phyloP scores from a whole-genome alignment of 352 stramenopile species.

The Phytophthora pini region DNA sequence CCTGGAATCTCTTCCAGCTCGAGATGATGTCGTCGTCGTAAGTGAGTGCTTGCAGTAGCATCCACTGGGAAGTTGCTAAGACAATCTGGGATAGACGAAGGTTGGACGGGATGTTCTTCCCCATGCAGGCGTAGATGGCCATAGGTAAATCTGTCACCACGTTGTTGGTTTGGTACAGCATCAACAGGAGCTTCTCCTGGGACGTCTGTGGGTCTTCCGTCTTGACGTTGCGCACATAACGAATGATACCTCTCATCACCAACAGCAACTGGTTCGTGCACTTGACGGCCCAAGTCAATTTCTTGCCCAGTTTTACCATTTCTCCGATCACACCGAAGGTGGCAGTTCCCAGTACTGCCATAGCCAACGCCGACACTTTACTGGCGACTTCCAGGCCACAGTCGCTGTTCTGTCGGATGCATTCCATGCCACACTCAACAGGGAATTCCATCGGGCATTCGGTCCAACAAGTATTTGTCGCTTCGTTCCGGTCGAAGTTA shows the following conservation, averaged over 20 bases:
- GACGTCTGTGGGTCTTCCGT: conserved; percentile 22
- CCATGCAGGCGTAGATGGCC: conserved; percentile 18
- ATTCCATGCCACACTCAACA: conserved; percentile 54
- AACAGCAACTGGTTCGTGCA: conserved; percentile 15
- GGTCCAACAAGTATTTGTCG: conserved; percentile 53
- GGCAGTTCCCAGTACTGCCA: conserved; percentile 34
- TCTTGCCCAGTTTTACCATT: conserved; percentile 25
- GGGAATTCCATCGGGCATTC: conserved; percentile 56
- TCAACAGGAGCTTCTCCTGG: conserved; percentile 15
- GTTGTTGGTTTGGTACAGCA: conserved; percentile 29
- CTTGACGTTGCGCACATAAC: conserved; percentile 30
- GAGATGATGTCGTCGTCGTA: conserved; percentile 18
- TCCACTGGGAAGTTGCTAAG: conserved; percentile 19
- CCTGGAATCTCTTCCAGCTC: conserved; percentile 19
- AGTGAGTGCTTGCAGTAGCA: conserved; percentile 13
- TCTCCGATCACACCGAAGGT: conserved; percentile 44
- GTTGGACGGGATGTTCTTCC: conserved; percentile 17
- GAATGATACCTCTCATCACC: conserved; percentile 23
- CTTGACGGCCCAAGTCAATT: conserved; percentile 21
- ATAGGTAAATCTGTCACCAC: conserved; percentile 21
- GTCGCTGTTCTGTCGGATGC: conserved; percentile 39
- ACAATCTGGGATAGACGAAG: conserved; percentile 15
- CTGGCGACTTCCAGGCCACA: conserved; percentile 38
- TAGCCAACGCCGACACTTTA: conserved; percentile 42
- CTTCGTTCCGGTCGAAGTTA: conserved; percentile 46